Evolutionary conservation across 208 protist species (phyloP).

Genomic region (Leishmania braziliensis): DNA sequence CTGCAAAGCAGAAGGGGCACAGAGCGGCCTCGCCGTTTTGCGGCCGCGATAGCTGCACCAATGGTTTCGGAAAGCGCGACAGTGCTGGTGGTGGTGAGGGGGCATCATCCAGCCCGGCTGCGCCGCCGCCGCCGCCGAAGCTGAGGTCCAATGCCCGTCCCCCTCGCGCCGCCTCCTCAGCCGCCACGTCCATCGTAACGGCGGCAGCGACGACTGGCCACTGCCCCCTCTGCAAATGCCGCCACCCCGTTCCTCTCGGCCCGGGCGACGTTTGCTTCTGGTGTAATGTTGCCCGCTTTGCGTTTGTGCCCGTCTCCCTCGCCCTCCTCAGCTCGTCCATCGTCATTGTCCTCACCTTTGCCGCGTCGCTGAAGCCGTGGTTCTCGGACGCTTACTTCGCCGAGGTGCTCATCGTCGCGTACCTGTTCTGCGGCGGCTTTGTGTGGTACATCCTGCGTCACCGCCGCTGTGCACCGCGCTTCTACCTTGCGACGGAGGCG

Average conservation of each 20-base stretch:
- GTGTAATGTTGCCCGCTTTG: constrained; percentile 57
- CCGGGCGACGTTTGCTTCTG: constrained; percentile 68
- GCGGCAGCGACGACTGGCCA: constrained; percentile 14
- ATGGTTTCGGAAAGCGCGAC: not conserved
- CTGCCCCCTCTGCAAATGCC: constrained; percentile 62
- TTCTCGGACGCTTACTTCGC: constrained; percentile 60
- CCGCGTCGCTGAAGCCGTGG: constrained; percentile 61
- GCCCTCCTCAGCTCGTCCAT: constrained; percentile 30
- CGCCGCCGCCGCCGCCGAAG: not conserved
- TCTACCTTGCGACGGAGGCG: constrained; percentile 24
- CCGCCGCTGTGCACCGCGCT: constrained; percentile 15
- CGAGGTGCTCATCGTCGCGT: constrained; percentile 39
- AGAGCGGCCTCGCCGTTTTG: not conserved
- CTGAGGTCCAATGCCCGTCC: not conserved
- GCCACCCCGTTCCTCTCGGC: constrained; percentile 34
- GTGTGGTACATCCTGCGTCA: constrained; percentile 27
- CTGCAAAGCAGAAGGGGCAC: not conserved
- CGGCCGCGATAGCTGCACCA: not conserved
- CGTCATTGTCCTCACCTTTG: constrained; percentile 43
- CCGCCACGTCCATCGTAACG: not conserved
- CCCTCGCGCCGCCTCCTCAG: not conserved
- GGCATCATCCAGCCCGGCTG: not conserved
- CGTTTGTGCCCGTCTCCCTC: constrained; percentile 51
- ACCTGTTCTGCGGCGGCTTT: constrained; percentile 28
- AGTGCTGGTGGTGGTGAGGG: not conserved